Evolutionary conservation across 2,329 filamentous ascomycete species (phyloP).

Genomic region (Fusarium begoniae): DNA sequence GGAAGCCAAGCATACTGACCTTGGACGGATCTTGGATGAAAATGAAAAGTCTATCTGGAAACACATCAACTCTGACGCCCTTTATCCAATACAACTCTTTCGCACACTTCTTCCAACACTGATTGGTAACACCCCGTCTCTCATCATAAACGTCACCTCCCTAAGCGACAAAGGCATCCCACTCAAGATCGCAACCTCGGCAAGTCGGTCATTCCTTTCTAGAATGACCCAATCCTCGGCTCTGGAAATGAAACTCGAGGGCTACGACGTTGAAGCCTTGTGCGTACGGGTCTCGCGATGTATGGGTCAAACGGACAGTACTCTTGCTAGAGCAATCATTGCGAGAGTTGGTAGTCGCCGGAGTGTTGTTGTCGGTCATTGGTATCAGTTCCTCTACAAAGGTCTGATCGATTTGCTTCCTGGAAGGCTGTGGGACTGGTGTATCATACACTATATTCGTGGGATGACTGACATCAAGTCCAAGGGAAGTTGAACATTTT

Average conservation of each 20-base stretch:
- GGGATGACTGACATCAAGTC: neutral
- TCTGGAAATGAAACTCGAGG: neutral
- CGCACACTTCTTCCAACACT: neutral
- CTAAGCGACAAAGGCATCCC: neutral
- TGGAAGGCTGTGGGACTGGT: neutral
- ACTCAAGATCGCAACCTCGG: neutral
- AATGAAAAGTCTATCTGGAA: neutral
- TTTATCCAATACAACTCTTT: neutral
- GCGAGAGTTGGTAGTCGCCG: neutral
- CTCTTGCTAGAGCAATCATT: neutral
- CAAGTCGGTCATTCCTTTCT: neutral
- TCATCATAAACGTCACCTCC: neutral
- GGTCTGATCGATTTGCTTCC: neutral
- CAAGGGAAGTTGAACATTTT: neutral
- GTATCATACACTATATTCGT: neutral
- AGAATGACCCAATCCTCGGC: neutral
- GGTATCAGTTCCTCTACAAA: neutral
- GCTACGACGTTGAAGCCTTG: neutral
- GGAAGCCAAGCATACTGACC: no score
- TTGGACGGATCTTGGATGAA: neutral
- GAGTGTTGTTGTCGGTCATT: neutral
- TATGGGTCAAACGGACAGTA: neutral
- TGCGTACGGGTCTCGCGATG: neutral
- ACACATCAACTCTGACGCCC: neutral
- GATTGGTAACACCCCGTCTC: neutral